phyloP scores from a whole-genome alignment of 208 protist species.

The Trypanosoma melophagium region DNA sequence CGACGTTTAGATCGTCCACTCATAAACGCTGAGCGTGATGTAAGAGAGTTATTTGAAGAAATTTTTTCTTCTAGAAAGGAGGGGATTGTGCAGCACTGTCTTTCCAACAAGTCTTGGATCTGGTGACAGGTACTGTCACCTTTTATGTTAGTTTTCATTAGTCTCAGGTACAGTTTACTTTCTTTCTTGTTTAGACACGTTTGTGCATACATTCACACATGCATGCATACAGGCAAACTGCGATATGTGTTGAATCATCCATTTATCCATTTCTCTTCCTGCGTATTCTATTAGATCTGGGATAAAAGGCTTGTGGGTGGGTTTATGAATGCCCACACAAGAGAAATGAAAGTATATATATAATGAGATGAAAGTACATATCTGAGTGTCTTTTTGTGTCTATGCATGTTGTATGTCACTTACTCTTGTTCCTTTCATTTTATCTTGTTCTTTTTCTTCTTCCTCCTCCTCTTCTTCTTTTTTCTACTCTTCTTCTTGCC shows the following conservation, averaged over 20 bases:
- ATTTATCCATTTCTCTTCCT: too few species aligned
- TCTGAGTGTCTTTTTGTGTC: neutral
- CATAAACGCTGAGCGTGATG: slow-evolving; percentile 67
- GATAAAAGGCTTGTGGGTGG: too few species aligned
- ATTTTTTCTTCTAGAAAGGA: slow-evolving; percentile 55
- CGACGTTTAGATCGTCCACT: slow-evolving; percentile 73
- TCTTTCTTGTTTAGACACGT: neutral
- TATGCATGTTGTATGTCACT: slow-evolving; percentile 8
- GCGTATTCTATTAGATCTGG: too few species aligned
- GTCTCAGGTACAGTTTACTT: neutral
- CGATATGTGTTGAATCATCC: too few species aligned
- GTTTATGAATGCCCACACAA: too few species aligned
- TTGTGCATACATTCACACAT: too few species aligned
- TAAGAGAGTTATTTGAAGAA: slow-evolving; percentile 66
- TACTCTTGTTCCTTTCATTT: slow-evolving; percentile 11
- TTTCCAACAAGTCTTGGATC: slow-evolving; percentile 41
- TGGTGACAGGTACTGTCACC: slow-evolving; percentile 5
- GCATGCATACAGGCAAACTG: too few species aligned
- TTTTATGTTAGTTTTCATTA: neutral
- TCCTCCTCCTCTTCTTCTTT: neutral
- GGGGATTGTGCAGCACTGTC: slow-evolving; percentile 49
- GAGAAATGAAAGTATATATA: too few species aligned
- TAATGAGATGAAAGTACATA: too few species aligned
- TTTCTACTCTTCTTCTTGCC: neutral
- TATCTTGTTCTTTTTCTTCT: slow-evolving; percentile 9